phyloP scores from a whole-genome alignment of 495 filamentous ascomycete genomes.

The Neurospora sp. region DNA sequence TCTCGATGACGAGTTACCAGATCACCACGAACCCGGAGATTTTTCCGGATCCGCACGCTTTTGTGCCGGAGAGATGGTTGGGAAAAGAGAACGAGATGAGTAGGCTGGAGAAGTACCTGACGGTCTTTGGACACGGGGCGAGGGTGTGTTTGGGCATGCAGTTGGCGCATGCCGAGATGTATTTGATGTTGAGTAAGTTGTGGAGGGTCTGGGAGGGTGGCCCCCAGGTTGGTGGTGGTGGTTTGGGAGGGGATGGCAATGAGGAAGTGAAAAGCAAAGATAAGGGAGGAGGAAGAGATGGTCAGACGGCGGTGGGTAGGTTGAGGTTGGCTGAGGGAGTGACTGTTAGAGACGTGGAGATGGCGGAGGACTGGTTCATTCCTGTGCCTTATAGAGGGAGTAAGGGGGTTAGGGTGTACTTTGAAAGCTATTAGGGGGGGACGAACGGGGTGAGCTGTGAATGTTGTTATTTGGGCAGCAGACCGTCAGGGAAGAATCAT shows the following conservation, averaged over 20 bases:
- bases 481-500: not conserved
- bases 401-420: not conserved
- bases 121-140: conserved; percentile 2
- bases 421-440: not conserved
- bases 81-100: not conserved
- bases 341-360: conserved; percentile 6
- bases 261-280: not conserved
- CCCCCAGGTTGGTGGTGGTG: conserved; percentile 4
- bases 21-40: conserved; percentile 29
- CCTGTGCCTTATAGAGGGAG: conserved; percentile 1
- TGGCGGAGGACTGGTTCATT: conserved; percentile 17
- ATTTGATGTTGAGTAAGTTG: conserved; percentile 6
- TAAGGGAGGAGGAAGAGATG: not conserved
- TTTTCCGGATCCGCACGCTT: conserved; percentile 33
- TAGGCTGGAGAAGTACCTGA: conserved; percentile 2
- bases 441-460: not conserved
- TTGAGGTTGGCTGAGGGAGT: conserved; percentile 9
- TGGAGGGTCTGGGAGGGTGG: conserved; percentile 10
- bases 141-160: conserved; percentile 5
- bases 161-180: conserved; percentile 8
- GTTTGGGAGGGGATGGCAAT: not conserved
- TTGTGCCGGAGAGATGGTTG: conserved; percentile 41
- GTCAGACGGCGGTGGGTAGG: not conserved
- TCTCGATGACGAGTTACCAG: conserved; percentile 33
- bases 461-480: not conserved